Base-by-base conservation (phyloP, 495 filamentous ascomycete species). In the Penicillium antarcticum region DNA sequence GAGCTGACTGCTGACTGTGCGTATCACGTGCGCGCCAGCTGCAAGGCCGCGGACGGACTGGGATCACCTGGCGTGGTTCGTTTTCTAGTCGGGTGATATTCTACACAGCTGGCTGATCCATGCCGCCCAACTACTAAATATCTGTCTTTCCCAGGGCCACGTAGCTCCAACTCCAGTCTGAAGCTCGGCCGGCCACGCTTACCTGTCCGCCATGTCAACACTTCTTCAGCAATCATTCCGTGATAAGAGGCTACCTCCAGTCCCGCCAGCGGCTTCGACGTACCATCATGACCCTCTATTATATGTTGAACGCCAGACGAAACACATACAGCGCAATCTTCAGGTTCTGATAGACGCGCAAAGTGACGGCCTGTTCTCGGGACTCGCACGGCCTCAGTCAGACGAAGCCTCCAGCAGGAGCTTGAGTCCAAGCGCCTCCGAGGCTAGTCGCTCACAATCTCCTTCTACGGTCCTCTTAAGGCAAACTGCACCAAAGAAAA, bases 341-440 rank as follows among this genome's bases (percentile, higher is more conserved):
- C 92, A 97, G 66, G 62, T 72, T 21, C 70, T 96, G 4, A 80
- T 97, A 23, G 91, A 97, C 70, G 87, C 88, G 0, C 92, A 97
- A 69, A 85, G 86, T 39, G 80, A 85, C 33, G 89, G 89, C 21
- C 75, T 96, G 33, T 64, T 85, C 3, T 70, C 77, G 46, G 82
- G 82, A 9, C 68, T 82, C 1, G 60, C 61, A 33, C 61, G 51
- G 12, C 60, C 68, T 18, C 53, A 57, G 53, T 18, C 62, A 45
- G 61, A 72, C 31, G 72, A 75, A 51, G 52, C 65, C 8, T 77
- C 81, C 18, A 70, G 71, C 44, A 76, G 74, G 37, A 81, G 75
- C 54, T 71, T 64, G 42, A 83, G 76, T 18, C 72, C 79, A 39
- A 67, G 45, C 26, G 56, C 53, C 47, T 66, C 55, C 14, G 57